Evolutionary conservation across 176 grass and related monocot genomes (phyloP).

Genomic region (Raddia distichophylla): DNA sequence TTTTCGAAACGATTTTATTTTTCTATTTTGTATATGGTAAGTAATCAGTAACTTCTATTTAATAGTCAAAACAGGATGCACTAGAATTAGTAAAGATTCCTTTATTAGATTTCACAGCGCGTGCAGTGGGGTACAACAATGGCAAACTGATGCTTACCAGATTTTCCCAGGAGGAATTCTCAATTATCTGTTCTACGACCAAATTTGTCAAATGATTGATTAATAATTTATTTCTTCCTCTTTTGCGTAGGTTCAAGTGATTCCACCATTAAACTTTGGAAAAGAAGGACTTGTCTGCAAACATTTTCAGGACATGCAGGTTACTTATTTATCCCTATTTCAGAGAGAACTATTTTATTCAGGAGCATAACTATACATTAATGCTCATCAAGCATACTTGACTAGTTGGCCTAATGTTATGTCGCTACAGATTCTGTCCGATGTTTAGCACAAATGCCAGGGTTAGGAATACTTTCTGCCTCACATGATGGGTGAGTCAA

Average conservation of each 20-base stretch:
- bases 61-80: background rate
- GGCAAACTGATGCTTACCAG: background rate
- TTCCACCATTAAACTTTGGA: constrained; percentile 94
- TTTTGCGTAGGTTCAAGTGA: constrained; percentile 87
- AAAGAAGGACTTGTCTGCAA: constrained; percentile 90
- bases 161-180: constrained; percentile 1
- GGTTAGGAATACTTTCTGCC: constrained; percentile 81
- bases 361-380: background rate
- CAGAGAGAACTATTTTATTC: background rate
- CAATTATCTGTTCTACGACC: constrained; percentile 1
- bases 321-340: constrained; percentile 45
- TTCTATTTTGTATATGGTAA: background rate
- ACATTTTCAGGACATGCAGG: constrained; percentile 94
- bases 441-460: constrained; percentile 75
- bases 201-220: constrained; percentile 12
- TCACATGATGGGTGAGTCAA: constrained; percentile 84
- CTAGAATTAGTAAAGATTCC: background rate
- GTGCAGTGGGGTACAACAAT: background rate
- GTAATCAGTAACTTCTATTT: background rate
- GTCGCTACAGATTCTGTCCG: constrained; percentile 77
- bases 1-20: background rate
- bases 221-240: background rate
- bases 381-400: background rate
- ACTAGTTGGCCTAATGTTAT: constrained; percentile 16
- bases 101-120: background rate